Conservation (phyloP, 306 rosid species). For the Spatholobus suberectus region DNA sequence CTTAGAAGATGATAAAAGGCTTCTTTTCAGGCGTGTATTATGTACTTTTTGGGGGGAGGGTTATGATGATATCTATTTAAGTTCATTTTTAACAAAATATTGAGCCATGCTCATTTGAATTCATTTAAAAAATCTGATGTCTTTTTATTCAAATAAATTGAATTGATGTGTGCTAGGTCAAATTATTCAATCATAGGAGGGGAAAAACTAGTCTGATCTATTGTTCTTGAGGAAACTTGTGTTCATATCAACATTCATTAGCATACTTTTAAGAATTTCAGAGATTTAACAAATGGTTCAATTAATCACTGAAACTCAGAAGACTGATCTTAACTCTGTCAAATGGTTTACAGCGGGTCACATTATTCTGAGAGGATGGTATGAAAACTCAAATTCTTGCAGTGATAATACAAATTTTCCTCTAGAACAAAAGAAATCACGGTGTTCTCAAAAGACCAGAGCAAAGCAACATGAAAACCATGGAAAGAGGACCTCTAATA, state of each 20-base stretch:
- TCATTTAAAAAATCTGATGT: not conserved
- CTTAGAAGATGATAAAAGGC: not conserved
- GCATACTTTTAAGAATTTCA: conserved; percentile 11
- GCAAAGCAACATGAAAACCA: conserved; percentile 66
- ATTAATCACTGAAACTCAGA: conserved; percentile 17
- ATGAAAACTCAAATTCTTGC: conserved; percentile 61
- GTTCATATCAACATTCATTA: not conserved
- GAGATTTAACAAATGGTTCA: not conserved
- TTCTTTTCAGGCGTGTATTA: not conserved
- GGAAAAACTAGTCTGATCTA: not conserved
- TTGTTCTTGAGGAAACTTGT: not conserved
- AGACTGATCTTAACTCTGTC: conserved; percentile 37
- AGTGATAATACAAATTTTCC: conserved; percentile 50
- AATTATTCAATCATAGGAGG: not conserved
- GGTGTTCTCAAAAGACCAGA: conserved; percentile 61
- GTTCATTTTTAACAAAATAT: not conserved
- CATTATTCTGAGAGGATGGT: conserved; percentile 89
- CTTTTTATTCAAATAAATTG: not conserved
- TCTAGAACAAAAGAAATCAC: conserved; percentile 56
- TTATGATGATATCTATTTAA: not conserved
- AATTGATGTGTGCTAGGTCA: not conserved
- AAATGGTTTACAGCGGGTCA: conserved; percentile 84
- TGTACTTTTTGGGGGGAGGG: not conserved
- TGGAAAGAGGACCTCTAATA: conserved; percentile 57
- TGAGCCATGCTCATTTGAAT: not conserved